Evolutionary conservation across 345 rosid species (phyloP), one percentile per base, ranked within the genome.

Genomic region (Corchorus capsularis): DNA sequence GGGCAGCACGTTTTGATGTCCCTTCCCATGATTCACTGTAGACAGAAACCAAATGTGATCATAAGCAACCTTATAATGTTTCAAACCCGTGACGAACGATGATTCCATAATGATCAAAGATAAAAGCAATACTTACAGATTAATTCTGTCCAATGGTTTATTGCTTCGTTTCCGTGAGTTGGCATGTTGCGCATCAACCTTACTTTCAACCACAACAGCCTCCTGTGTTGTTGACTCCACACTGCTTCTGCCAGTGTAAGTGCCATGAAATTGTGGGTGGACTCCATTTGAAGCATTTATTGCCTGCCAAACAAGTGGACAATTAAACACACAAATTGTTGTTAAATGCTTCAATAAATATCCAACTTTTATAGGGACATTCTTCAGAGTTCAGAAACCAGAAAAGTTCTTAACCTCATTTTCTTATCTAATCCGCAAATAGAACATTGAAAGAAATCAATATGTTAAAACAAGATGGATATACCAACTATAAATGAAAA

Each of bases 11-110:
- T 60, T 78, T 86, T 1, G 92, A 80, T 35, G 86, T 63, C 34
- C 70, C 90, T 82, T 88, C 83, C 96, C 98, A 87, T 10, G 99
- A 86, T 81, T 90, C 85, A n/a, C 99, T 96, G 94, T 77, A 41
- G 57, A 74, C 39, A 67, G 16, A 79, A 74, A 54, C 59, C 70
- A 73, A 64, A 41, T 66, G 14, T 53, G 35, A 74, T 47, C 35
- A 59, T 66, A 43, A 76, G 63, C 7, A 63, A 22, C 61, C 20
- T 17, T 17, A 62, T 63, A 53, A 62, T 43, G 43, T 39, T 27
- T 72, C 67, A 79, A 77, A 74, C 59, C 20, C 47, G 14, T 4
- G 34, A 57, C 69, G 56, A 57, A 77, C 49, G 70, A 8, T 41
- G 61, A 72, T 62, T 10, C 73, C 57, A 53, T 22, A 37, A 80